Evolutionary conservation across 139 green algal species (phyloP), one percentile per base, ranked within the genome.

Genomic region (Mychonastes homosphaera): DNA sequence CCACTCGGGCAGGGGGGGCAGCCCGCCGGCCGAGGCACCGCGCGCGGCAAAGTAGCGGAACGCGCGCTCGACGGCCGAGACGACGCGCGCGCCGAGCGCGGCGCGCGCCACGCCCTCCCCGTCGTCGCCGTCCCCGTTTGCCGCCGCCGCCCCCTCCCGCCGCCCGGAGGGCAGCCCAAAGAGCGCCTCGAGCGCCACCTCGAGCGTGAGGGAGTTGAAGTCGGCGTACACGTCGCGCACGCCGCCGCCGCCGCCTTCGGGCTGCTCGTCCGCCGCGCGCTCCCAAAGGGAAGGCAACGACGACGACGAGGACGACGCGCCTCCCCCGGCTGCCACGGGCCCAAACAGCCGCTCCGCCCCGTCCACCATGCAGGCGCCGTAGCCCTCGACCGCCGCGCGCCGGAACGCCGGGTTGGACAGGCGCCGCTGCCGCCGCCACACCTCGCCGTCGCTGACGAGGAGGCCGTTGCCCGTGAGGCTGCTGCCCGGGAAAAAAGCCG

Each of bases 401-500:
- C 87, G 59, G 64, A 96, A 96, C 5, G 87, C 85, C 0, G 88
- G 87, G 59, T 88, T 93, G 53, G 71, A 67, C 21, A 95, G 77
- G 41, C 83, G 75, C 23, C 88, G 66, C 71, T 96, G 88, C 23
- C 84, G 64, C 45, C 58, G 56, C 87, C 87, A 95, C 16, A 79
- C 26, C 1, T 82, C 73, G 3, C 88, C 88, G 62, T 96, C 88
- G 54, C 68, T 84, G 26, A 88, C 81, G 10, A 92, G 66, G 65
- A 92, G 69, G 2, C 84, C 82, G 56, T 94, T 83, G 32, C 88
- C 88, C 2, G 88, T 77, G 34, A 95, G 70, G 45, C 64, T 79
- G 64, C 65, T 82, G 28, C 81, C 81, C 0, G 88, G 88, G 60
- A 96, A 94, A 58, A 96, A 94, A 0, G 87, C 88, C 15, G 88